Percentiles rank a stretch among this genome's conserved stretches.
Conservation (phyloP, 805 yeast genomes). For the Ascoidea tarda region DNA sequence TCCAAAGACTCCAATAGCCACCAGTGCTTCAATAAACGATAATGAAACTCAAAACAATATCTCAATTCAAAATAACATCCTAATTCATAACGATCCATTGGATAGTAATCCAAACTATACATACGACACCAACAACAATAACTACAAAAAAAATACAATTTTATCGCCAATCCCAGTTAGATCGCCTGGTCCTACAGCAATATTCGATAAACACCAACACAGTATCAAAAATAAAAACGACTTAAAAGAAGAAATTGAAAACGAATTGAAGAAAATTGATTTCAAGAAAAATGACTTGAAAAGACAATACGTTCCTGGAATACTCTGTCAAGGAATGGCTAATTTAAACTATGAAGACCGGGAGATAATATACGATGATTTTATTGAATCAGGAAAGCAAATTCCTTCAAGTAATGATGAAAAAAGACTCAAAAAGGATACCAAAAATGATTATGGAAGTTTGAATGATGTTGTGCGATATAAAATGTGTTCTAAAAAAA, state of each 20-base stretch:
- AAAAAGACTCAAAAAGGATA: conserved; percentile 14
- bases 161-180: background rate
- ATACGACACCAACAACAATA: too few relatives aligned
- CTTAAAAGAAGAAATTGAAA: background rate
- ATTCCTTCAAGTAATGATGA: conserved; percentile 17
- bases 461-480: conserved; percentile 43
- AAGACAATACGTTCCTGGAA: conserved; percentile 20
- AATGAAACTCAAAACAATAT: too few relatives aligned
- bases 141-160: too few relatives aligned
- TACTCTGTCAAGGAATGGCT: conserved; percentile 21
- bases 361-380: conserved; percentile 12
- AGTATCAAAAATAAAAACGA: background rate
- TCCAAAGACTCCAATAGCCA: background rate
- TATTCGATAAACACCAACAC: conserved; percentile 1
- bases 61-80: too few relatives aligned
- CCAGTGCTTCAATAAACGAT: background rate
- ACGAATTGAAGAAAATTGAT: background rate
- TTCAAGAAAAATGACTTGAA: conserved; percentile 5
- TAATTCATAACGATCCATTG: too few relatives aligned
- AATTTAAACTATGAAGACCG: conserved; percentile 18
- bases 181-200: background rate
- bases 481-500: conserved; percentile 63
- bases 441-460: conserved; percentile 19
- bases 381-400: conserved; percentile 10
- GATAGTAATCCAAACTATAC: too few relatives aligned